Percentiles rank a stretch among this genome's conserved stretches.
Evolutionary conservation across 2,329 filamentous ascomycete species (phyloP).

Genomic region (Cladosporium colombiae): DNA sequence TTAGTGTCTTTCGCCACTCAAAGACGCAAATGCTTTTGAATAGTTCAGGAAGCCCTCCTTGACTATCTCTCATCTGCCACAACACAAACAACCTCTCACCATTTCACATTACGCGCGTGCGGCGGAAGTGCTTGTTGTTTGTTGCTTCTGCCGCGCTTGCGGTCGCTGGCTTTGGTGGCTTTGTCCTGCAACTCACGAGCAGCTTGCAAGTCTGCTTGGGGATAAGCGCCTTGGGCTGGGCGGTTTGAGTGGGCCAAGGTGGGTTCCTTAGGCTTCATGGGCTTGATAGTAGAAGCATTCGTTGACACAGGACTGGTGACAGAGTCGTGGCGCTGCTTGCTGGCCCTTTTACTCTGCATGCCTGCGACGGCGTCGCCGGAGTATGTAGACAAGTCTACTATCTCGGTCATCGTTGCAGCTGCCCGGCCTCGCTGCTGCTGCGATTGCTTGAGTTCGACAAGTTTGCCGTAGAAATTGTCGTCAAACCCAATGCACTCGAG

Average conservation of each 20-base stretch:
- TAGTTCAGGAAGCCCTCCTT: not conserved
- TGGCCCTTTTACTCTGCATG: not conserved
- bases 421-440: not conserved
- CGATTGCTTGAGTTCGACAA: slow-evolving; percentile 33
- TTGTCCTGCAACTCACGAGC: slow-evolving; percentile 2
- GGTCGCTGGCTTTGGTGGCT: not conserved
- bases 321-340: not conserved
- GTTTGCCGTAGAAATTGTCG: slow-evolving; percentile 43
- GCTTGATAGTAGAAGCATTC: not conserved
- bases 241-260: not conserved
- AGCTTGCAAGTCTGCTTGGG: not conserved
- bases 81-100: not conserved
- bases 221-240: not conserved
- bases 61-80: not conserved
- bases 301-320: not conserved
- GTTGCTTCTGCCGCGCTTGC: not conserved
- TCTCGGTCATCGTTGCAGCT: not conserved
- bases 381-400: not conserved
- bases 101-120: not conserved
- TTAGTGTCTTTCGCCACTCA: not conserved
- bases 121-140: not conserved
- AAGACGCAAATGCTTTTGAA: not conserved
- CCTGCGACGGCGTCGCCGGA: not conserved
- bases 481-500: slow-evolving; percentile 47
- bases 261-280: not conserved